phyloP scores from a whole-genome alignment of 495 filamentous ascomycete species.

The Saxophila tyrrhenica region DNA sequence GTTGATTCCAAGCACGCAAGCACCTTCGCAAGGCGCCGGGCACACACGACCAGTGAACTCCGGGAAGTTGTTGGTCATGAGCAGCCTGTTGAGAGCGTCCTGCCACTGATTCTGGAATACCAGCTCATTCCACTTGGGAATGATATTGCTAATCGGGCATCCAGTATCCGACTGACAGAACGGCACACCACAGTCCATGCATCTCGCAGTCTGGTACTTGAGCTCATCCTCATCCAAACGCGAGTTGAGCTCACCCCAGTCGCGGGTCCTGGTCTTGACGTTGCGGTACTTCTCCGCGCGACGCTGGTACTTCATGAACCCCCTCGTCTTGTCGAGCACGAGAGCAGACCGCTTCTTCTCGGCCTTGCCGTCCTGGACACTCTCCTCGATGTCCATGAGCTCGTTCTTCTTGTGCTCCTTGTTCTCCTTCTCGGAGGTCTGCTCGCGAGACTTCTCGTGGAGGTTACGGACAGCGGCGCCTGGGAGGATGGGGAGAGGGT shows the following conservation, averaged over 20 bases:
- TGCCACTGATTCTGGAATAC: slow-evolving; percentile 79
- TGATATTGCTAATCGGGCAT: slow-evolving; percentile 98
- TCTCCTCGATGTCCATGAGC: slow-evolving; percentile 92
- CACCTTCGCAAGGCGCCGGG: slow-evolving; percentile 94
- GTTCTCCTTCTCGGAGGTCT: slow-evolving; percentile 45
- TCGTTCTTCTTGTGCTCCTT: slow-evolving; percentile 60
- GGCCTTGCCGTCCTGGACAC: slow-evolving; percentile 67
- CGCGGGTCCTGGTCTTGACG: slow-evolving; percentile 73
- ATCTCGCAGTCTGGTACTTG: slow-evolving; percentile 96
- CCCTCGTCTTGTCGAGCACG: slow-evolving; percentile 92
- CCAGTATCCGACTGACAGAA: slow-evolving; percentile 98
- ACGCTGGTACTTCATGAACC: slow-evolving; percentile 98
- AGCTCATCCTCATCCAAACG: slow-evolving; percentile 92
- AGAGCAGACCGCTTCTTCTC: slow-evolving; percentile 91
- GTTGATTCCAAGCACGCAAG: slow-evolving; percentile 96
- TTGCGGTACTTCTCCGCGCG: slow-evolving; percentile 91
- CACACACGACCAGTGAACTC: slow-evolving; percentile 98
- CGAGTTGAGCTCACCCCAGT: slow-evolving; percentile 88
- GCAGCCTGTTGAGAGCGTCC: slow-evolving; percentile 84
- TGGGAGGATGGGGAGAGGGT: slow-evolving; percentile 67
- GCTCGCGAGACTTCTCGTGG: slow-evolving; percentile 48
- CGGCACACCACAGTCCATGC: slow-evolving; percentile 99
- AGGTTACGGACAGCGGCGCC: slow-evolving; percentile 39
- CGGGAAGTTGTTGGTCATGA: slow-evolving; percentile 99
- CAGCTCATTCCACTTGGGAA: slow-evolving; percentile 97